Evolutionary conservation across 208 protist genomes (phyloP).

Genomic region (Trypanosomatidae sp.): DNA sequence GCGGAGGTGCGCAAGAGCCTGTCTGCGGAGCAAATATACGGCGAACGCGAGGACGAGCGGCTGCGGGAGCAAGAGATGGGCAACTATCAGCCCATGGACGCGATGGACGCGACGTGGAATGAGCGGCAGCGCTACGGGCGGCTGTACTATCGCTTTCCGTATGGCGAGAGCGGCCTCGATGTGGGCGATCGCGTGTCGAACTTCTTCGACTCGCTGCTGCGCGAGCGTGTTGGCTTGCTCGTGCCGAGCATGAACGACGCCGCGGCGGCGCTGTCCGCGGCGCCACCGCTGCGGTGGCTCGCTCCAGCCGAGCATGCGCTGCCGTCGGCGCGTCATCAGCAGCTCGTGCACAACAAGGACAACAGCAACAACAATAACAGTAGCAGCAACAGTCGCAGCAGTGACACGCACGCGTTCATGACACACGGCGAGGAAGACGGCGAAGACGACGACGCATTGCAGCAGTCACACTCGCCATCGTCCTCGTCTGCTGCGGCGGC

Average conservation of each 20-base stretch:
- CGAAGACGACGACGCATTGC: too few species aligned
- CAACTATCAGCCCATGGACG: slow-evolving; percentile 75
- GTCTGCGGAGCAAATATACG: slow-evolving; percentile 43
- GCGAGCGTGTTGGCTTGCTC: slow-evolving; percentile 51
- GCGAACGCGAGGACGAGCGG: slow-evolving; percentile 86
- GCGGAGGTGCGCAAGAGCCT: slow-evolving; percentile 67
- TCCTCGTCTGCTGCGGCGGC: too few species aligned
- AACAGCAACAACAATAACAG: too few species aligned
- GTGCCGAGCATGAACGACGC: slow-evolving; percentile 44
- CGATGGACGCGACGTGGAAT: slow-evolving; percentile 59
- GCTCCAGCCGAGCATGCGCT: neutral
- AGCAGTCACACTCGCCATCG: too few species aligned
- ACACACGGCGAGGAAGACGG: too few species aligned
- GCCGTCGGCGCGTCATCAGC: neutral
- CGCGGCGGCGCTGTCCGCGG: slow-evolving; percentile 4
- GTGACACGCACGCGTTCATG: too few species aligned
- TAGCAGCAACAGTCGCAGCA: too few species aligned
- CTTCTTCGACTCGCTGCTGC: slow-evolving; percentile 82
- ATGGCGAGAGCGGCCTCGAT: slow-evolving; percentile 83
- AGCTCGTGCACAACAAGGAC: neutral
- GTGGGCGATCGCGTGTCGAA: slow-evolving; percentile 82
- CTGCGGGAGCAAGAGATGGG: slow-evolving; percentile 92
- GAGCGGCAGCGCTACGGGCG: slow-evolving; percentile 64
- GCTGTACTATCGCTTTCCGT: slow-evolving; percentile 87
- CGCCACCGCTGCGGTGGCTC: neutral